Conservation (phyloP, 2,329 filamentous ascomycete genomes). For the Monilinia aucupariae region DNA sequence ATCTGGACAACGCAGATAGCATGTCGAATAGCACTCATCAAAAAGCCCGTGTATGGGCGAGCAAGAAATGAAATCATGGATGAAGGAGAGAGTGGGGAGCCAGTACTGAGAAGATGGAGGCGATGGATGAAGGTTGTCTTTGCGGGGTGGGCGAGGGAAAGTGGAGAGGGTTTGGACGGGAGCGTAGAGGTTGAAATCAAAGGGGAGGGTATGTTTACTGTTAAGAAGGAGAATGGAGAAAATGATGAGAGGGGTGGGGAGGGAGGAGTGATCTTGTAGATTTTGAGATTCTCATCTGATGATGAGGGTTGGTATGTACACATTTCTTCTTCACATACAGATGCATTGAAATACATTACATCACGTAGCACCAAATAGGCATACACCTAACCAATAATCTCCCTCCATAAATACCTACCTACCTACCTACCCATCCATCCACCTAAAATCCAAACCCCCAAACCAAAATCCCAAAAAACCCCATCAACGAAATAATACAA, state of each 20-base stretch:
- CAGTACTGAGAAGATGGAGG: constrained; percentile 55
- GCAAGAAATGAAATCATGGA: constrained; percentile 33
- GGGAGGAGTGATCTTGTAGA: not conserved
- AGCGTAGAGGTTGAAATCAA: constrained; percentile 71
- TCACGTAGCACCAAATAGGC: not conserved
- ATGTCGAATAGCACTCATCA: constrained; percentile 74
- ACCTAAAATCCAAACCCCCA: no score
- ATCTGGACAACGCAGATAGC: constrained; percentile 90
- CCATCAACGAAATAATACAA: no score
- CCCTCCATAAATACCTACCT: no score
- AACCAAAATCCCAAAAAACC: no score
- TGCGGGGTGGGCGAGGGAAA: constrained; percentile 63
- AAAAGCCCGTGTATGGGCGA: constrained; percentile 50
- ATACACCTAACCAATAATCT: not conserved
- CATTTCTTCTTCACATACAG: not conserved
- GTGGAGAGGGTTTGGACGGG: constrained; percentile 43
- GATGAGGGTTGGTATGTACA: not conserved
- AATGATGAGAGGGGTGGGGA: constrained; percentile 16
- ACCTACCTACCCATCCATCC: no score
- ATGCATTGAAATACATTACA: not conserved
- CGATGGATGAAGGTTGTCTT: constrained; percentile 88
- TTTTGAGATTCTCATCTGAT: not conserved
- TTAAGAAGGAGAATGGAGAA: constrained; percentile 16
- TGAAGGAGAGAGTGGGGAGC: constrained; percentile 41
- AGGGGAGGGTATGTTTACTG: constrained; percentile 52